Evolutionary conservation across 768 basidiomycete species (phyloP), one percentile per base, ranked within the genome.

Genomic region (Paxillus rubicundulus): DNA sequence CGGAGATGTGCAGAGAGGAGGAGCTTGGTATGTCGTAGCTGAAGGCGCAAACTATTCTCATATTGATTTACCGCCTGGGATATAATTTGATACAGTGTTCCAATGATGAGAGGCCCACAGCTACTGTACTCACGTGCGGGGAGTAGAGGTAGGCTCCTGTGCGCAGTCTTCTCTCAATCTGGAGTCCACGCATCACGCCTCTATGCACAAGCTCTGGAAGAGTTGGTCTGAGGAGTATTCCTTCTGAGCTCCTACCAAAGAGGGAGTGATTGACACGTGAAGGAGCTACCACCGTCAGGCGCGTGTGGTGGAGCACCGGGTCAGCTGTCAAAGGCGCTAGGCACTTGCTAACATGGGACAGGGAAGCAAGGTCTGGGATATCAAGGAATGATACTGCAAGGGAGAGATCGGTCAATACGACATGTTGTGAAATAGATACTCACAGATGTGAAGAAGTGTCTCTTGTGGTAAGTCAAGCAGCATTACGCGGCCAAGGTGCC

Each of bases 171-270:
- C 85, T 68, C 62, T 85, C 85, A 39, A 89, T 77, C 12, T 78
- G 79, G 40, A 87, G 67, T 2, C 87, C 87, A 17, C 81, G 81
- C 53, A 89, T 80, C 50, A 90, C 85, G 24, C 84, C 81, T 37
- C 88, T 74, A 36, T 85, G 84, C 6, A 86, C 80, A 27, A 89
- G 74, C 44, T 90, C 86, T 13, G 74, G 73, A 3, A 88, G 64
- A 4, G 84, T 84, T 2, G 88, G 87, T 39, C 88, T 74, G 12
- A 89, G 66, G 28, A 76, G 73, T 32, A 75, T 66, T 3, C 86
- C 87, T 33, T 75, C 70, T 6, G 80, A 75, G 50, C 81, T 77
- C 48, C 70, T 75, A 2, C 78, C 83, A 62, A 87, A 87, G 33
- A 89, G 70, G 28, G 78, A 77, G 56, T 89, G 86, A 27, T 77